phyloP scores from a whole-genome alignment of 371 early-diverging fungal species.

The Nematocida sp. region DNA sequence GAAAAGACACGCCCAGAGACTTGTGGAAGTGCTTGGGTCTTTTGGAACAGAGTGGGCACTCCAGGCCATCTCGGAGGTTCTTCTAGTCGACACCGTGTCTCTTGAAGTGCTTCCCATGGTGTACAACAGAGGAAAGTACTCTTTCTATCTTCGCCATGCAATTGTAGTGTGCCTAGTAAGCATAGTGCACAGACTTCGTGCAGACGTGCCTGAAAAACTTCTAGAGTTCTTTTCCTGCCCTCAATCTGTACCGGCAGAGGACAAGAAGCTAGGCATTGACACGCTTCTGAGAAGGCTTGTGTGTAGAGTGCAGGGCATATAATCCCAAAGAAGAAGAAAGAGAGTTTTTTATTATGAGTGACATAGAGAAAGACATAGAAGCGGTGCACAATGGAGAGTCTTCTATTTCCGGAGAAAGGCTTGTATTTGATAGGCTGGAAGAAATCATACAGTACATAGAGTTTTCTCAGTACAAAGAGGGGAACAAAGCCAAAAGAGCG shows the following conservation, averaged over 20 bases:
- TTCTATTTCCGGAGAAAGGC: background rate
- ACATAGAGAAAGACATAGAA: constrained; percentile 32
- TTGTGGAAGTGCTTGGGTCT: constrained; percentile 7
- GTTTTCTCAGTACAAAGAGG: constrained; percentile 8
- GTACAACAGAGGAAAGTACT: constrained; percentile 27
- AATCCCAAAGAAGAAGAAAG: background rate
- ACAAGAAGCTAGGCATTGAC: constrained; percentile 9
- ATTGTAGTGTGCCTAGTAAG: no score
- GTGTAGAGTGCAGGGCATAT: background rate
- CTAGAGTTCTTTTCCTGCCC: no score
- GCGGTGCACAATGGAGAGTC: constrained; percentile 29
- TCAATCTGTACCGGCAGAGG: constrained; percentile 15
- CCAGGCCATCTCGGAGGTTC: background rate
- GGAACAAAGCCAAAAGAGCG: constrained; percentile 13
- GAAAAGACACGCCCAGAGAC: constrained; percentile 5
- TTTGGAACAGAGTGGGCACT: constrained; percentile 6
- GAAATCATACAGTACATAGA: constrained; percentile 7
- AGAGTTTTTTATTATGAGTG: constrained; percentile 45
- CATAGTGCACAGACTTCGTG: background rate
- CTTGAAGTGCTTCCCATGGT: background rate
- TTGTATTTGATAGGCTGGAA: constrained; percentile 9
- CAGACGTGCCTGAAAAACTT: background rate
- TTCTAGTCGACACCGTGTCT: background rate
- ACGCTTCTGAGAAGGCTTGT: background rate
- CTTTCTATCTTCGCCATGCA: constrained; percentile 9